Evolutionary conservation across 805 yeast genomes (phyloP), one percentile per base, ranked within the genome.

Genomic region (Wickerhamomyces tratensis): DNA sequence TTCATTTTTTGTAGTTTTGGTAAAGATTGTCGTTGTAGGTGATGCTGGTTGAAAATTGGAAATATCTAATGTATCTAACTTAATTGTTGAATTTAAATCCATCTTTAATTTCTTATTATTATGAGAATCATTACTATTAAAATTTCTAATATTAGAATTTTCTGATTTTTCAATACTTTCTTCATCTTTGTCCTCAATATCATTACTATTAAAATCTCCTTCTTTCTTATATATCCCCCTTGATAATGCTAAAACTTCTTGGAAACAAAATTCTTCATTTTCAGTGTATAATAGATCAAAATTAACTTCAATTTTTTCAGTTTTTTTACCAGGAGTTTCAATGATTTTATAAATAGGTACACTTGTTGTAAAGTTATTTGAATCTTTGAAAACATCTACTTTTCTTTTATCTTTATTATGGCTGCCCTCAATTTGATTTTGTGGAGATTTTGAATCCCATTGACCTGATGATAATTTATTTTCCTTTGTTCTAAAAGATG

Each of bases 11-110:
- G 95, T 91, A 52, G 79, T 77, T 40, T 78, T 77, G 1, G 95
- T 82, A 55, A 73, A 82, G 54, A 81, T 63, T 0, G 96, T 88
- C 48, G 83, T 72, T 0, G 96, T 87, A 1, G 94, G 95, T 0
- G 94, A 82, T 12, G 68, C 64, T 4, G 77, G 72, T 30, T 58
- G 53, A 27, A 46, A 46, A 13, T 47, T 48, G n/a, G 20, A 20
- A 20, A 52, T 40, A 26, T 33, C 39, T 8, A 39, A 37, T 30
- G 41, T 43, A 33, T 46, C 39, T 27, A 54, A 35, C 4, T 47
- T 50, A 11, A 51, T 50, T 2, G 63, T 58, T 5, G 57, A 52
- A 37, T 53, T 51, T 40, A 13, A 33, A 14, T 43, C 37, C 36
- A 36, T 4, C 25, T 13, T 39, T 37, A 27, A 7, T 35, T 38